Evolutionary conservation across 1,284 basidiomycete species (phyloP), one percentile per base, ranked within the genome.

Genomic region (Sporisorium graminicola): DNA sequence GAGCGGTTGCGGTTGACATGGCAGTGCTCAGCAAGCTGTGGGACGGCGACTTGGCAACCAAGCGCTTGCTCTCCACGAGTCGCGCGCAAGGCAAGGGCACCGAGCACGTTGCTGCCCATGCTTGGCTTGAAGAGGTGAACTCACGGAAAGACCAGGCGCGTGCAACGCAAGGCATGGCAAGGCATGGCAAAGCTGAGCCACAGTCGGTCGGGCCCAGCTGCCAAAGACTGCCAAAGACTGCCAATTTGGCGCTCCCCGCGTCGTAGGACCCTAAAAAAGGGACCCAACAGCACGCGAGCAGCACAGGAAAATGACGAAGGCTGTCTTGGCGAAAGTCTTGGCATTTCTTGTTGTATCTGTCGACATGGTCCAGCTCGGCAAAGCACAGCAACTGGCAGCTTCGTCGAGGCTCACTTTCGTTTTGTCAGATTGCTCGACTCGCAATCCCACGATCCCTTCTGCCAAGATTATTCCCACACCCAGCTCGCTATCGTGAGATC

Each of bases 281-380:
- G 27, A 26, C 53, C 37, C 18, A 54, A 35, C 42, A 13, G 49
- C 42, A n/a, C 37, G 22, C 29, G 50, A 43, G 20, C 35, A 40
- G 13, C 20, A 50, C 18, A 12, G 20, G 26, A 42, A 49, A 64
- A 69, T 69, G 67, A 69, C 61, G 67, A 65, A 26, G 53, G 24
- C 29, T 26, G 62, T 52, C 62, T 70, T 70, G 67, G 67, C 62
- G 29, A 31, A 40, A 31, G 42, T 60, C 67, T 70, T 70, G 67
- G 67, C 67, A 56, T 60, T 53, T 44, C 10, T 31, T 13, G 18
- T 22, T 40, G 26, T 20, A 16, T 6, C 12, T 43, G 26, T 29
- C 8, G n/a, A n/a, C n/a, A n/a, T 26, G 35, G 8, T 40, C 18
- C 16, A 40, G 37, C 27, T 7, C 10, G 27, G 40, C 33, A 22